A percentile compares a stretch with the other conserved stretches of the same genome.
Evolutionary conservation across 176 grass and related monocot species (phyloP).

Genomic region (Eragrostis curvula): DNA sequence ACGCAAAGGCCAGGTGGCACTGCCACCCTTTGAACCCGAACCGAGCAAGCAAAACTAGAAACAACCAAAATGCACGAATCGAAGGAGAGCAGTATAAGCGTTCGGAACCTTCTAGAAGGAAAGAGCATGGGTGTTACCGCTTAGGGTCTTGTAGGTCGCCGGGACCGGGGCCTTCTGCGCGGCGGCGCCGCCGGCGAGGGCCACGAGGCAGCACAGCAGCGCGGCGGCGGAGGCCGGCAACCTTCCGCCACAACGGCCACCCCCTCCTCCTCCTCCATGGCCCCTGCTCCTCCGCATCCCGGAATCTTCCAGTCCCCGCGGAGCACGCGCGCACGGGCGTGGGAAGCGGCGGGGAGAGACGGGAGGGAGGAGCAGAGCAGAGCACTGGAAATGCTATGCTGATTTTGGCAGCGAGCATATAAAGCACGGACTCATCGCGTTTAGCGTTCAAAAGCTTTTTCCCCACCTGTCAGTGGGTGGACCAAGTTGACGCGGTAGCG

Average conservation of each 20-base stretch:
- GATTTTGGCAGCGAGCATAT: constrained; percentile 14
- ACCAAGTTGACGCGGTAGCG: neutral
- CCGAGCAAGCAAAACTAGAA: neutral
- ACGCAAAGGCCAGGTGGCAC: neutral
- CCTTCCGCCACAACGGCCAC: constrained; percentile 21
- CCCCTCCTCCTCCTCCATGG: constrained; percentile 26
- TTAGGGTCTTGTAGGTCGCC: constrained; percentile 59
- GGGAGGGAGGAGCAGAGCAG: neutral
- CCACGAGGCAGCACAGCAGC: constrained; percentile 42
- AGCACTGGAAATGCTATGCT: constrained; percentile 13
- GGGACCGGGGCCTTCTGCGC: constrained; percentile 35
- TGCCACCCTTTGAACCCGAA: neutral
- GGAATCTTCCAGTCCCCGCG: neutral
- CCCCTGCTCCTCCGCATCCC: constrained; percentile 45
- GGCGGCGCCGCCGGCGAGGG: constrained; percentile 35
- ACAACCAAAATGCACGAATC: neutral
- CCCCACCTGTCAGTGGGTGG: neutral
- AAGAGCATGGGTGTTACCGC: constrained; percentile 31
- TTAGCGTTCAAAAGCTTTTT: neutral
- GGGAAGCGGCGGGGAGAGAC: constrained; percentile 4
- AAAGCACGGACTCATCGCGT: neutral
- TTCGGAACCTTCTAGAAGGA: neutral
- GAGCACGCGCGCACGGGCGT: neutral
- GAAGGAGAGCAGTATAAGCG: neutral
- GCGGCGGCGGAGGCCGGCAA: constrained; percentile 8